Percentiles rank a stretch among this genome's conserved stretches.
Conservation (phyloP, 768 basidiomycete genomes). For the Mycena olivaceomarginata region DNA sequence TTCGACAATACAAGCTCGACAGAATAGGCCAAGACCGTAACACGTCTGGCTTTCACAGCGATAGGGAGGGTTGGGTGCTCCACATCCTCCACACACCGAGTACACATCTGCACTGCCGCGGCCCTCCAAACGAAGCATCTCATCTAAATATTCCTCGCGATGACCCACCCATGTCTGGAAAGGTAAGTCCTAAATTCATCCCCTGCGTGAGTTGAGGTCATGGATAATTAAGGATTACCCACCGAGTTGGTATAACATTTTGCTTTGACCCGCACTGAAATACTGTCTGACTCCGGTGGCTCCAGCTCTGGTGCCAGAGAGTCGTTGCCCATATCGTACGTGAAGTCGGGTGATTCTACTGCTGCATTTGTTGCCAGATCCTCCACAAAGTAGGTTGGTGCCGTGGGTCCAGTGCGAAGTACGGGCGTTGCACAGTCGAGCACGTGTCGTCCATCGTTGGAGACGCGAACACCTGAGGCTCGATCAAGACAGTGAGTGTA, state of each 20-base stretch:
- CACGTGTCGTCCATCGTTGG: neutral
- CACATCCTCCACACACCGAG: neutral
- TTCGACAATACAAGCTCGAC: neutral
- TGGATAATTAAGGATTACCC: no score
- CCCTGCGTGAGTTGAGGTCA: neutral
- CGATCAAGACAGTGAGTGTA: neutral
- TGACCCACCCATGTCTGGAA: neutral
- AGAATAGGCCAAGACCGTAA: neutral
- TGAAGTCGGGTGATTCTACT: neutral
- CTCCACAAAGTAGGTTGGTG: neutral
- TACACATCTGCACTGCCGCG: neutral
- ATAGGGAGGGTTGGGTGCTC: neutral
- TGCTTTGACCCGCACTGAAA: neutral
- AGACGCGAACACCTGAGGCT: neutral
- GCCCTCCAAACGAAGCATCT: slow-evolving; percentile 15
- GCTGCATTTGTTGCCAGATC: slow-evolving; percentile 1
- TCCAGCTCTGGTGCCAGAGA: neutral
- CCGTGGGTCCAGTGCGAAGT: neutral
- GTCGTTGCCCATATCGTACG: slow-evolving; percentile 1
- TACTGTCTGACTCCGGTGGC: neutral
- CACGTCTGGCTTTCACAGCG: slow-evolving; percentile 14
- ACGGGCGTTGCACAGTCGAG: neutral
- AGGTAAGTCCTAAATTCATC: neutral
- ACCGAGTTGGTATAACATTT: slow-evolving; percentile 17
- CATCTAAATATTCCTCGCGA: slow-evolving; percentile 18